Evolutionary conservation across 176 grass and related monocot genomes (phyloP), one percentile per base, ranked within the genome.

Genomic region (Triticum monococcum): DNA sequence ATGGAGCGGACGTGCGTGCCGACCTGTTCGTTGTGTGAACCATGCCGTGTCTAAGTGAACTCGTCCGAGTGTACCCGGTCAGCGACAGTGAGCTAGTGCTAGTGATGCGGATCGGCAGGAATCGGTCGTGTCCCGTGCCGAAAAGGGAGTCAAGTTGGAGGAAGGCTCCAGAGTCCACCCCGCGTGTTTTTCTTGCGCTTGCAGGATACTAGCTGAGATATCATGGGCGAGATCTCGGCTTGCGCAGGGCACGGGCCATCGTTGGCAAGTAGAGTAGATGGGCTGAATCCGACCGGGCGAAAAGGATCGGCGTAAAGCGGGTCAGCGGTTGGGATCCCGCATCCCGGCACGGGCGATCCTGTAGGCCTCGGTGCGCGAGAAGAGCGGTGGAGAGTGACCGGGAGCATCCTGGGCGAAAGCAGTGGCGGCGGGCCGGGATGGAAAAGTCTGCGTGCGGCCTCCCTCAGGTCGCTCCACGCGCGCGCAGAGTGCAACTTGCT

Each of bases 351-450:
- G 28, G 28, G 2, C 28, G 28, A 30, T 30, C 28, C 28, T 30
- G 28, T 30, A 30, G 28, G 28, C 28, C 28, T 30, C 28, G 28
- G 2, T 30, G 28, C 28, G 28, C 2, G 28, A 30, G 28, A 30
- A 8, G 36, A 37, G 36, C 5, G 9, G 18, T 23, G 59, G 40
- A 73, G 17, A 36, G 0, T 18, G 7, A 80, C 8, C 5, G 24
- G 59, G 38, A 26, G 80, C 46, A 71, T 83, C 65, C 8, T 72
- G 33, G 31, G 48, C 50, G 67, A 83, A 28, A 72, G 32, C 67
- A 40, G 12, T 28, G 48, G 48, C 48, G 48, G 67, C 48, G n/a
- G 64, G 8, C 9, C 4, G 22, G 36, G 22, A 64, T 0, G 24
- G 37, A 31, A 38, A 26, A 57, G 62, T 81, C 62, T 2, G 52